A percentile compares a stretch with the other conserved stretches of the same genome.
These are phyloP conservation scores for Debaryomycetaceae sp. DNA, from an alignment of 1,139 yeast species.

Conservation along the genomic window DNA sequence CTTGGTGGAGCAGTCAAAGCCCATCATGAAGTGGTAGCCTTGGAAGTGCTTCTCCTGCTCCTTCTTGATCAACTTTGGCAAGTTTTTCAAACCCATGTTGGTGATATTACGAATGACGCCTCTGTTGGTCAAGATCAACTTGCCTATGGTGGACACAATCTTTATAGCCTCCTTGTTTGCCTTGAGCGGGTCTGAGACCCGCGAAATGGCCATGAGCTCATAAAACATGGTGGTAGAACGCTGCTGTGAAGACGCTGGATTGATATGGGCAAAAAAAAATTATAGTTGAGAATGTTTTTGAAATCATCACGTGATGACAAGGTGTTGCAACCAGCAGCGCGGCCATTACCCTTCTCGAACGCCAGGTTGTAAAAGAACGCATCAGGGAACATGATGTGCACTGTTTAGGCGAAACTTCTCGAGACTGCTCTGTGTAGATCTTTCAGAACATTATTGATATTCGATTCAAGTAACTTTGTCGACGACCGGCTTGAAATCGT, in stretches of 20 bases:
- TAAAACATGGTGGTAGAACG: conserved; percentile 58
- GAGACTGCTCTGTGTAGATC: no score
- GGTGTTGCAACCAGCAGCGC: neutral
- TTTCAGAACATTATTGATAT: no score
- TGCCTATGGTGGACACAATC: conserved; percentile 78
- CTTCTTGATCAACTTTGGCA: conserved; percentile 78
- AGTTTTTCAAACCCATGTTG: conserved; percentile 70
- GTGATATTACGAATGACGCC: conserved; percentile 84
- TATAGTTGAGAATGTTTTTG: neutral
- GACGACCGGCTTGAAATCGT: no score
- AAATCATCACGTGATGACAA: neutral
- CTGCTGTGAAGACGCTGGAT: neutral
- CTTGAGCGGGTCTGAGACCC: conserved; percentile 57
- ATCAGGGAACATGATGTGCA: no score
- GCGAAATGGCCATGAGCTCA: conserved; percentile 86
- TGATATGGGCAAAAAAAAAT: neutral
- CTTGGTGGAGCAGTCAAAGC: conserved; percentile 79
- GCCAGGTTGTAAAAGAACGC: no score
- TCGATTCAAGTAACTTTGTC: no score
- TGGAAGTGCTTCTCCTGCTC: conserved; percentile 88
- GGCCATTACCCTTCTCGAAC: no score
- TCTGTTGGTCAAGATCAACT: conserved; percentile 77
- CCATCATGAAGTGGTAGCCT: conserved; percentile 82
- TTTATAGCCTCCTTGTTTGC: conserved; percentile 63
- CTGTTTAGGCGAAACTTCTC: no score